Percentiles rank a stretch among this genome's conserved stretches.
These are phyloP conservation scores for Elongisporangium anandrum DNA, from an alignment of 352 stramenopile genomes.

Conservation along the genomic window DNA sequence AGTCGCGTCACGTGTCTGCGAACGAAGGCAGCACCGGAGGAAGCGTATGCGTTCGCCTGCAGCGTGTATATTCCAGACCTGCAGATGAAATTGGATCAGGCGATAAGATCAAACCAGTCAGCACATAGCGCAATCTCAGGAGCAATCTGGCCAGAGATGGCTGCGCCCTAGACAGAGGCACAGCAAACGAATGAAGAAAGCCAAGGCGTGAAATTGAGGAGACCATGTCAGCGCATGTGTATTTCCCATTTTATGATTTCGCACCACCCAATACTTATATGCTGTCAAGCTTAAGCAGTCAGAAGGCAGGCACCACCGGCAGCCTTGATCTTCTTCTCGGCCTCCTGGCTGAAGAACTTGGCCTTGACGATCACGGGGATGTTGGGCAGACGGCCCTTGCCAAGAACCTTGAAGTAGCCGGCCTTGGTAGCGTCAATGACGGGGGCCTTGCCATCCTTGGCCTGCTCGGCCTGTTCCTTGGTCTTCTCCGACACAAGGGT, in stretches of 20 bases:
- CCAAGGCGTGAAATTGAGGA: constrained; percentile 8
- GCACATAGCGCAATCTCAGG: neutral
- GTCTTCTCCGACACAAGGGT: constrained; percentile 97
- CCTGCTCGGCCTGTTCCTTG: constrained; percentile 95
- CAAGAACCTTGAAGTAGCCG: constrained; percentile 99
- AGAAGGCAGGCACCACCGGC: constrained; percentile 98
- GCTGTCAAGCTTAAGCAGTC: constrained; percentile 89
- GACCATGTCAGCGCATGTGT: constrained; percentile 43
- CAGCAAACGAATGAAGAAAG: neutral
- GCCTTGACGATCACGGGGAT: constrained; percentile 99
- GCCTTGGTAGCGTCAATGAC: constrained; percentile 98
- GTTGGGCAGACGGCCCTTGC: constrained; percentile 96
- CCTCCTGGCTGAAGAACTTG: constrained; percentile 98
- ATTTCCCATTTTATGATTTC: constrained; percentile 78
- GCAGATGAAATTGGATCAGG: constrained; percentile 6
- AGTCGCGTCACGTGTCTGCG: constrained; percentile 33
- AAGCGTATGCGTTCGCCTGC: constrained; percentile 10
- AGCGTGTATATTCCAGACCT: constrained; percentile 26
- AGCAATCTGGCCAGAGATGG: neutral
- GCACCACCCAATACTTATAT: constrained; percentile 58
- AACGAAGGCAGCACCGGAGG: neutral
- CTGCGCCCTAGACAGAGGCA: constrained; percentile 3
- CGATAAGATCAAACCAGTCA: constrained; percentile 3
- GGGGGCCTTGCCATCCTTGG: constrained; percentile 95
- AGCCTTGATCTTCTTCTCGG: constrained; percentile 99